Base-by-base conservation (phyloP, 169 alveolate genomes). In the Blepharisma undulans region DNA sequence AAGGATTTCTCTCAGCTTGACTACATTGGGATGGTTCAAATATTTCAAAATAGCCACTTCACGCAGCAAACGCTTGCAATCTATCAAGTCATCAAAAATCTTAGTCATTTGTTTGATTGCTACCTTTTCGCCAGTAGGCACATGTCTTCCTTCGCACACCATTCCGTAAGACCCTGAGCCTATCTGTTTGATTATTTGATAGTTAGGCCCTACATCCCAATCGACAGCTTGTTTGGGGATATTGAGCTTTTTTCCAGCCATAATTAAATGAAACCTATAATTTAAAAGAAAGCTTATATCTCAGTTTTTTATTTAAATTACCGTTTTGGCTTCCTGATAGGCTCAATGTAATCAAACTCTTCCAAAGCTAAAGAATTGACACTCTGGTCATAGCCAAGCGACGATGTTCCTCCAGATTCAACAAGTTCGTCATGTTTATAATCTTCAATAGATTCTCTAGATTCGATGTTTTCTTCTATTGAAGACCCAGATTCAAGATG, bases 71-170 rank as follows among this genome's bases (percentile, higher is more conserved):
- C 99, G 94, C 85, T 98, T 99, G 96, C 99, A 98, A 92, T 99
- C 99, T 27, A 98, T 97, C 82, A 98, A 95, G 92, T 99, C 99
- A 80, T 99, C 99, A 89, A 99, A 99, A 78, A 99, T 98, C 81
- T 99, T 96, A 91, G 98, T 98, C 84, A 98, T 98, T 93, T 97
- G 97, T 95, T 99, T 99, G 86, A 99, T 98, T 27, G 99, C 99
- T 0, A 99, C 99, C 85, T 82, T 91, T 88, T 86, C 84, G 7
- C 84, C 84, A n/a, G 84, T 66, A 1, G 82, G 91, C 7, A 60
- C 36, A 10, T 86, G 72, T 4, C 59, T n/a, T 29, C 85, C 91
- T 25, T 86, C 84, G 21, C 72, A 61, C 0, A 86, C 91, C 84
- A 66, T 66, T 0, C 84, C 91, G 22, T 86, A 86, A 30, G 74